A percentile compares a stretch with the other conserved stretches of the same genome.
Conservation (phyloP, 192 early-diverging fungal genomes). For the Spizellomyces punctatus region DNA sequence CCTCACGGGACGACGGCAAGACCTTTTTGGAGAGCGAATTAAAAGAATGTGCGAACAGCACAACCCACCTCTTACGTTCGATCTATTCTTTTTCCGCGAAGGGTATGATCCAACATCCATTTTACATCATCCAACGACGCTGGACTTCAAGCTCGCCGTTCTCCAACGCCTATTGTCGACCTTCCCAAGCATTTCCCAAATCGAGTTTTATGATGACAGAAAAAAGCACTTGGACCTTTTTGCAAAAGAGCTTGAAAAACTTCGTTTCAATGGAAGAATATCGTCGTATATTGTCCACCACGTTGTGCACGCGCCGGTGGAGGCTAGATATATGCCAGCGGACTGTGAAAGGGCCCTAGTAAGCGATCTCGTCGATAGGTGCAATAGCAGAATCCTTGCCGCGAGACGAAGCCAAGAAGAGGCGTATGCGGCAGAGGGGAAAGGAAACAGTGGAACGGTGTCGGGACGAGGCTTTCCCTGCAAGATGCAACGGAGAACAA, state of each 20-base stretch:
- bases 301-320: slow-evolving; percentile 31
- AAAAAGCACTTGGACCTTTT: slow-evolving; percentile 48
- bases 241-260: slow-evolving; percentile 5
- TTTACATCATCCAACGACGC: slow-evolving; percentile 35
- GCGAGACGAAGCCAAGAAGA: slow-evolving; percentile 23
- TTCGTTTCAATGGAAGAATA: slow-evolving; percentile 8
- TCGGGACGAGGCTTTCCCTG: background rate
- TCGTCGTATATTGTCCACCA: slow-evolving; percentile 24
- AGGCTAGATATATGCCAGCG: slow-evolving; percentile 30
- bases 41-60: slow-evolving; percentile 27
- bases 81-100: slow-evolving; percentile 50
- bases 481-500: slow-evolving; percentile 7
- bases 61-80: slow-evolving; percentile 35
- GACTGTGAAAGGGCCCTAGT: slow-evolving; percentile 44
- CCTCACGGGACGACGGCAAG: slow-evolving; percentile 49
- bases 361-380: slow-evolving; percentile 40
- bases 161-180: slow-evolving; percentile 29
- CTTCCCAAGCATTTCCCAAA: slow-evolving; percentile 33
- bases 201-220: slow-evolving; percentile 53
- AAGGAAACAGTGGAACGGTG: slow-evolving; percentile 6
- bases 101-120: slow-evolving; percentile 25
- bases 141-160: slow-evolving; percentile 56
- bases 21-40: slow-evolving; percentile 50
- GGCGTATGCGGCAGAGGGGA: background rate
- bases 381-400: slow-evolving; percentile 44